Base-by-base conservation (phyloP, 306 rosid genomes). In the Casuarina equisetifolia region DNA sequence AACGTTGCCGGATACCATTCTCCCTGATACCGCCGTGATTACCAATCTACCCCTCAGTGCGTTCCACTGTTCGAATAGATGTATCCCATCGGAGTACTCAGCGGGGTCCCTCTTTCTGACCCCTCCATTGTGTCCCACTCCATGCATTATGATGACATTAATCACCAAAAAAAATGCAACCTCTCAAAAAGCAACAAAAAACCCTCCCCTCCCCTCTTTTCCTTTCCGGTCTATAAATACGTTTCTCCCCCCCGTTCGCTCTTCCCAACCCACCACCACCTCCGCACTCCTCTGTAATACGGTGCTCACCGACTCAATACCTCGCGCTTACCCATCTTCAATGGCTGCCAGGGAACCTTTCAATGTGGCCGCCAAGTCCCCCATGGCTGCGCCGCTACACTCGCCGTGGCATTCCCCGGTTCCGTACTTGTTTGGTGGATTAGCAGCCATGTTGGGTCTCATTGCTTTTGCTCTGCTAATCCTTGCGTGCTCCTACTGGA, bases 401-500 rank as follows among this genome's bases (percentile, higher is more conserved):
- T 92, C 98, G 0, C 89, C 98, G 6, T 96, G 98, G 97, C 98
- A 96, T 93, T 96, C 99, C 4, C 99, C 99, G 55, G 93, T 96
- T 19, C 98, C 99, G 0, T 96, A 93, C 81, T 82, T 96, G 52
- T 96, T 96, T 73, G 99, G 99, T 0, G 99, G 98, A 7, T 79
- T 96, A 50, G 99, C 99, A 0, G 98, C 98, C 73, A 91, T 93
- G 97, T 50, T 96, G 76, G 97, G 98, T n/a, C 91, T 96, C 25
- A 96, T 96, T 40, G 99, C 99, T 59, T 96, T 96, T 39, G 97
- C 99, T 8, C 97, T 96, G 15, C 84, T 96, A 64, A 93, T 96
- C 68, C 91, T 96, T 2, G 98, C 99, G 7, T 96, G 99, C 44
- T 96, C 99, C 51, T 96, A 96, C 59, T 93, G 99, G 99, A 96